Conservation (phyloP, 768 basidiomycete species). For the Mycena sanguinolenta region DNA sequence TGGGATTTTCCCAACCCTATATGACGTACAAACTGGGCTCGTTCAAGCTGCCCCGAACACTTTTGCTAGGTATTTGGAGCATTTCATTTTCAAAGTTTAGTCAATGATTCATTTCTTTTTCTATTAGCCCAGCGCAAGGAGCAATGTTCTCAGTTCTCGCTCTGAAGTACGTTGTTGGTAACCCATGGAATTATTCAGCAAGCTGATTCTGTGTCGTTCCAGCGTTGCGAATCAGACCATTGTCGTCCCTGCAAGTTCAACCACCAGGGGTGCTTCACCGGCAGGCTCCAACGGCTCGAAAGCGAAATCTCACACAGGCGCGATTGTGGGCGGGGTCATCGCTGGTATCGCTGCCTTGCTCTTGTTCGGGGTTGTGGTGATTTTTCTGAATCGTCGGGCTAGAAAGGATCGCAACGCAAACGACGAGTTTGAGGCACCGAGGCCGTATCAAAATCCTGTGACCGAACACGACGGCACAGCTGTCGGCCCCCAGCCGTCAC, state of each 20-base stretch:
- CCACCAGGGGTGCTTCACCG: not conserved
- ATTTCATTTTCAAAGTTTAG: not conserved
- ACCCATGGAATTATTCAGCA: not conserved
- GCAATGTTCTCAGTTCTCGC: conserved; percentile 46
- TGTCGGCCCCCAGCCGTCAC: not conserved
- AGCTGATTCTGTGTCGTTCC: not conserved
- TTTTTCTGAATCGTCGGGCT: conserved; percentile 35
- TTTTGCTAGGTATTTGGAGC: conserved; percentile 34
- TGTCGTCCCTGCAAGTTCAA: not conserved
- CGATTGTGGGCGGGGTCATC: conserved; percentile 36
- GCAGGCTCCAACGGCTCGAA: not conserved
- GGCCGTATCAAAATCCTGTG: not conserved
- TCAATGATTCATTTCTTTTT: no score
- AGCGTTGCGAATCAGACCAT: conserved; percentile 34
- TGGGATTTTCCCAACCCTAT: conserved; percentile 43
- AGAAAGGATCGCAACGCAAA: not conserved
- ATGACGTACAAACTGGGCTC: conserved; percentile 39
- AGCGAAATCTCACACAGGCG: conserved; percentile 4
- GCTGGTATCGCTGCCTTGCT: conserved; percentile 15
- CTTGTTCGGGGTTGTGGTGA: conserved; percentile 5
- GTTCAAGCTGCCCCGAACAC: conserved; percentile 29
- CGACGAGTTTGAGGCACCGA: not conserved
- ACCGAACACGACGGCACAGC: not conserved
- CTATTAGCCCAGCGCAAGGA: conserved; percentile 49
- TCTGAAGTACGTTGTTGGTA: not conserved